These are phyloP conservation scores for Malus hybrid DNA, from an alignment of 331 rosid genomes.

Conservation along the genomic window DNA sequence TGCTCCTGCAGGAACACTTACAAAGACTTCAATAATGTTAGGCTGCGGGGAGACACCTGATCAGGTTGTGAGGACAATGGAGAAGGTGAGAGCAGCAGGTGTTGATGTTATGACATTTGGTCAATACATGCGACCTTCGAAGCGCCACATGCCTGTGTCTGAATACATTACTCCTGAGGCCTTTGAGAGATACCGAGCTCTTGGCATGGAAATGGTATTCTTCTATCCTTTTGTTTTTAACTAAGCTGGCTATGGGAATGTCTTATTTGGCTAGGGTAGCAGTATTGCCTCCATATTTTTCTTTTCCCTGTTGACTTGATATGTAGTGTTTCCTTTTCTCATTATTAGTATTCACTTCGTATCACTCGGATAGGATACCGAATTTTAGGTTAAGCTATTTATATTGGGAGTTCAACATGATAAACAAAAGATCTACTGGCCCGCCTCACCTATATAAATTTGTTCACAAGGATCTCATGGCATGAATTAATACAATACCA, in stretches of 20 bases:
- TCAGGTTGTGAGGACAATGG: slow-evolving; percentile 93
- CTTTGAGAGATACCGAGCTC: slow-evolving; percentile 67
- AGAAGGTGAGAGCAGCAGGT: slow-evolving; percentile 97
- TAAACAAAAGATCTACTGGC: not conserved
- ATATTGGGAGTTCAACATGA: not conserved
- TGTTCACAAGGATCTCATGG: not conserved
- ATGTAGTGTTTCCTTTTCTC: not conserved
- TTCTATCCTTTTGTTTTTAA: not conserved
- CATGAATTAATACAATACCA: not conserved
- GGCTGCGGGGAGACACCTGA: slow-evolving; percentile 98
- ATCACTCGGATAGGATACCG: no score
- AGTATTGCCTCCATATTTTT: not conserved
- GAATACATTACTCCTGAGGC: slow-evolving; percentile 97
- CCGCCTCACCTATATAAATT: not conserved
- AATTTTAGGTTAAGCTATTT: not conserved
- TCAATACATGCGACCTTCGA: slow-evolving; percentile 97
- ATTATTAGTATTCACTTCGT: not conserved
- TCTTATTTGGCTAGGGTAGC: not conserved
- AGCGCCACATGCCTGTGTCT: slow-evolving; percentile 97
- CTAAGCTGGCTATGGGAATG: not conserved
- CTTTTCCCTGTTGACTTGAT: not conserved
- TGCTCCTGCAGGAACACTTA: slow-evolving; percentile 88
- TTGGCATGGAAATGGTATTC: slow-evolving; percentile 94
- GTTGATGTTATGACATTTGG: slow-evolving; percentile 99
- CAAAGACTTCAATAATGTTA: slow-evolving; percentile 94